A percentile compares a stretch with the other conserved stretches of the same genome.
Evolutionary conservation across 108 stramenopile species (phyloP).

Genomic region (Nannochloropsis gaditana): DNA sequence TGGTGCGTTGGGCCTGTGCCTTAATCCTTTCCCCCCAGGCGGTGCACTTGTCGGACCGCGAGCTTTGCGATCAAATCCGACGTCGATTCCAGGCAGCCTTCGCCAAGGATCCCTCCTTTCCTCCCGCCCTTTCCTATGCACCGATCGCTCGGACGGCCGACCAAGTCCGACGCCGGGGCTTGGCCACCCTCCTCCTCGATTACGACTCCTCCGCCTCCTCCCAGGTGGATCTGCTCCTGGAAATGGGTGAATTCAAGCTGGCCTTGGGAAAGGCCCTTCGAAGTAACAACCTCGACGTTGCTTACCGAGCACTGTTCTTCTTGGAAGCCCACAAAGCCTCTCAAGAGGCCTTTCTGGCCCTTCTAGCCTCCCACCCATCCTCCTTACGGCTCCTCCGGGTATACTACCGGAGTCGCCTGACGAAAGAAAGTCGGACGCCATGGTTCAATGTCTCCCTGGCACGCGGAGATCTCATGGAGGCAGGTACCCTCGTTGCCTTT

Average conservation of each 20-base stretch:
- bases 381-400: slow-evolving; percentile 49
- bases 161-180: slow-evolving; percentile 15
- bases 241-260: slow-evolving; percentile 48
- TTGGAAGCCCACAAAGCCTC: slow-evolving; percentile 19
- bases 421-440: slow-evolving; percentile 36
- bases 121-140: not conserved
- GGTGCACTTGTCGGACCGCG: not conserved
- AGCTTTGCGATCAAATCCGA: slow-evolving; percentile 8
- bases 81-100: not conserved
- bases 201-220: not conserved
- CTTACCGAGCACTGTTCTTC: slow-evolving; percentile 46
- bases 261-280: slow-evolving; percentile 41
- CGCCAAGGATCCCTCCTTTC: not conserved
- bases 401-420: slow-evolving; percentile 43
- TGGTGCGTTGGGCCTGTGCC: slow-evolving; percentile 56
- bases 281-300: slow-evolving; percentile 42
- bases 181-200: slow-evolving; percentile 47
- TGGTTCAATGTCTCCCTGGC: slow-evolving; percentile 37
- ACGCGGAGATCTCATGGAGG: slow-evolving; percentile 45
- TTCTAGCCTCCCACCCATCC: slow-evolving; percentile 42
- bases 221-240: slow-evolving; percentile 50
- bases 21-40: slow-evolving; percentile 10
- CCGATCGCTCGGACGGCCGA: slow-evolving; percentile 28
- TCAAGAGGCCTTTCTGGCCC: slow-evolving; percentile 37
- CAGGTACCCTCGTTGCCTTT: slow-evolving; percentile 38